Conservation (phyloP, 2,329 filamentous ascomycete species). For the Fusarium udum region DNA sequence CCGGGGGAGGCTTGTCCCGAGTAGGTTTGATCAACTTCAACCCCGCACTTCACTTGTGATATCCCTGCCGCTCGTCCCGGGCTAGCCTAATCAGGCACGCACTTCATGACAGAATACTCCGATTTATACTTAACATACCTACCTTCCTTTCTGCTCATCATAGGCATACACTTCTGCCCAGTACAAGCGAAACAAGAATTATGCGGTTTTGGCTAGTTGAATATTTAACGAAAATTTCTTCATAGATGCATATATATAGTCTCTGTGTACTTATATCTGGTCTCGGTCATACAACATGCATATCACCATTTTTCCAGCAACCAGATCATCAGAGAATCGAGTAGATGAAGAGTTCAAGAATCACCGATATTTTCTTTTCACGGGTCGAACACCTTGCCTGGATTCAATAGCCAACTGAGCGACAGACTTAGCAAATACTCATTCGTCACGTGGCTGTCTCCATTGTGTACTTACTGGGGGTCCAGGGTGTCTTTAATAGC, state of each 20-base stretch:
- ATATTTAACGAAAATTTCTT: not conserved
- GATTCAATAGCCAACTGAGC: not conserved
- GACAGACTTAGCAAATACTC: not conserved
- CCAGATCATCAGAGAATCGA: no score
- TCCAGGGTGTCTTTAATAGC: not conserved
- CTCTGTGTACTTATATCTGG: not conserved
- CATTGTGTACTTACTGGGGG: not conserved
- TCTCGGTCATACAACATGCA: not conserved
- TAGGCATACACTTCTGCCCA: not conserved
- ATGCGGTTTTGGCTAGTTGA: fast-evolving
- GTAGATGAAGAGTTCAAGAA: no score
- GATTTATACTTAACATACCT: not conserved
- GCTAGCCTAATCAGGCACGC: not conserved
- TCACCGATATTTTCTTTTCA: not conserved
- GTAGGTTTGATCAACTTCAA: not conserved
- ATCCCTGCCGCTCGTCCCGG: not conserved
- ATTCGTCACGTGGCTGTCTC: no score
- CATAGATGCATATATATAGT: not conserved
- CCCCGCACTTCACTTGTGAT: not conserved
- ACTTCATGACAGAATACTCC: not conserved
- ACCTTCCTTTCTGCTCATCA: not conserved
- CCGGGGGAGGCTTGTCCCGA: not conserved
- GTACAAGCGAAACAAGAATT: not conserved
- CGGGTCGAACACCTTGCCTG: not conserved
- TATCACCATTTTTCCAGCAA: no score